Evolutionary conservation across 805 yeast genomes (phyloP).

Genomic region (Kazachstania viticola): DNA sequence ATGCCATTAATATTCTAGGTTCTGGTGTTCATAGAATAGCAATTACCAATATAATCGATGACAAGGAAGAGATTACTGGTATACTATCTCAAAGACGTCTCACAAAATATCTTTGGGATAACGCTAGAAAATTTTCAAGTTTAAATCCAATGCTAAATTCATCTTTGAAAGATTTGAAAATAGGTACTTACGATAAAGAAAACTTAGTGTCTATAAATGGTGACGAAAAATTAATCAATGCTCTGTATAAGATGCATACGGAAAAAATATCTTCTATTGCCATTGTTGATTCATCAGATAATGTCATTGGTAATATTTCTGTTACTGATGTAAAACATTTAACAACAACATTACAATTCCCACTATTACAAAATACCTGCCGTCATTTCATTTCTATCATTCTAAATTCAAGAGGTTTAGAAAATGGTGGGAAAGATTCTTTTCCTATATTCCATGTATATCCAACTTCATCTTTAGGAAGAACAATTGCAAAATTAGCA

Average conservation of each 20-base stretch:
- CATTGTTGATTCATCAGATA: constrained; percentile 66
- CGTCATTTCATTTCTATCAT: constrained; percentile 82
- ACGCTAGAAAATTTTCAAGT: constrained; percentile 73
- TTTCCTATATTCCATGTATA: constrained; percentile 93
- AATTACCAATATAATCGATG: constrained; percentile 48
- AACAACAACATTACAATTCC: constrained; percentile 74
- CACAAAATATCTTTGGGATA: constrained; percentile 79
- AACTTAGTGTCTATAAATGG: constrained; percentile 72
- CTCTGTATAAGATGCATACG: constrained; percentile 70
- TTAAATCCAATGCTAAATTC: constrained; percentile 64
- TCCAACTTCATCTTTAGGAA: constrained; percentile 60
- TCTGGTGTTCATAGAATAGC: constrained; percentile 91
- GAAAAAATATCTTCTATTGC: constrained; percentile 82
- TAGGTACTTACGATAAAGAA: constrained; percentile 47
- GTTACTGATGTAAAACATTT: constrained; percentile 87
- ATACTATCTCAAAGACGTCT: constrained; percentile 83
- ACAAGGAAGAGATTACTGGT: constrained; percentile 50
- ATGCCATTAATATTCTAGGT: constrained; percentile 76
- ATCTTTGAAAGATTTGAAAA: constrained; percentile 55
- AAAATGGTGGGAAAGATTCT: constrained; percentile 76
- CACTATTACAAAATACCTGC: constrained; percentile 66
- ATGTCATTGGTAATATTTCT: constrained; percentile 80
- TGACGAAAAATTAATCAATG: constrained; percentile 77
- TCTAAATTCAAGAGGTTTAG: constrained; percentile 75
- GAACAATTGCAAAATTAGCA: constrained; percentile 89